These are phyloP conservation scores for carrot (Daucus carota) DNA, from an alignment of 129 eudicot genomes.

Conservation along the genomic window DH1_v3.0 NC_030384.2:15097001-15097500, in stretches of 20 bases:
- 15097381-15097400: too few relatives aligned
- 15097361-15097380: too few relatives aligned
- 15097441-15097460: too few relatives aligned
- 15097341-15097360: too few relatives aligned
- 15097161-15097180: not conserved
- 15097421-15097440: too few relatives aligned
- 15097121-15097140: slow-evolving; percentile 45
- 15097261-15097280: not conserved
- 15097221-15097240: not conserved
- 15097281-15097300: not conserved
- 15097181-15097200: not conserved
- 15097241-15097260: not conserved
- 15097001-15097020: slow-evolving; percentile 65
- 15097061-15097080: slow-evolving; percentile 52
- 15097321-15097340: too few relatives aligned
- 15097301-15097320: too few relatives aligned
- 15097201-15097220: not conserved
- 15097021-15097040: slow-evolving; percentile 54
- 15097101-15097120: slow-evolving; percentile 41
- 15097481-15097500: too few relatives aligned
- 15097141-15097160: slow-evolving; percentile 5
- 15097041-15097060: slow-evolving; percentile 48
- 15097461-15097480: too few relatives aligned
- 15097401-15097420: too few relatives aligned
- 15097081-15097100: slow-evolving; percentile 40